phyloP scores from a whole-genome alignment of 2,329 filamentous ascomycete species.

The Zasmidium angulare region DNA sequence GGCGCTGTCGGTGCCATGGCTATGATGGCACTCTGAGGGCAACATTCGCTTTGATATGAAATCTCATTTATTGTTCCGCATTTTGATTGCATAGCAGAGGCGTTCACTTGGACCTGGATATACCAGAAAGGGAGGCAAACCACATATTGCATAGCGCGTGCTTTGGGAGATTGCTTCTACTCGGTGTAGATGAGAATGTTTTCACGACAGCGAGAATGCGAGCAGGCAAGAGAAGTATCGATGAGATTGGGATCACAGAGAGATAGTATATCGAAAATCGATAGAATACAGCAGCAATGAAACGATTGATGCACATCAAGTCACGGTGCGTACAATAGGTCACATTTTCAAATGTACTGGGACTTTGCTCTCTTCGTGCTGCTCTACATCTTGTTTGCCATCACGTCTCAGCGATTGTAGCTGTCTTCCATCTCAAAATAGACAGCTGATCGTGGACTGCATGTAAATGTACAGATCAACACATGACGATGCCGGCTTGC shows the following conservation, averaged over 20 bases:
- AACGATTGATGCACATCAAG: no score
- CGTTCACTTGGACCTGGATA: neutral
- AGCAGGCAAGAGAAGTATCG: neutral
- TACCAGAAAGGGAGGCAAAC: neutral
- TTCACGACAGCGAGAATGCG: neutral
- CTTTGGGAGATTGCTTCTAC: neutral
- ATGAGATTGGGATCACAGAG: neutral
- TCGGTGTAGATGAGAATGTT: neutral
- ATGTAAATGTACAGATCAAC: no score
- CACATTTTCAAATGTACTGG: no score
- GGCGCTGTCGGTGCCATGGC: slow-evolving; percentile 26
- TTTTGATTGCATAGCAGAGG: neutral
- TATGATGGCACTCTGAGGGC: neutral
- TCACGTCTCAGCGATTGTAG: no score
- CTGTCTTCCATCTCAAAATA: no score
- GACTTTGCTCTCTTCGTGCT: no score
- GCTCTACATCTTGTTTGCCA: no score
- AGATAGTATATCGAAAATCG: neutral
- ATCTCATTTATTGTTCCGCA: no score
- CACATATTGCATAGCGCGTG: neutral
- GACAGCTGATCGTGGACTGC: no score
- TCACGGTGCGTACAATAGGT: no score
- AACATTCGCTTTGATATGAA: neutral
- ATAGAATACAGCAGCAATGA: neutral
- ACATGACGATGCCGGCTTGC: no score